Evolutionary conservation across 148 eudicot genomes (phyloP).

Genomic region (Chenopodium berlandieri): DNA sequence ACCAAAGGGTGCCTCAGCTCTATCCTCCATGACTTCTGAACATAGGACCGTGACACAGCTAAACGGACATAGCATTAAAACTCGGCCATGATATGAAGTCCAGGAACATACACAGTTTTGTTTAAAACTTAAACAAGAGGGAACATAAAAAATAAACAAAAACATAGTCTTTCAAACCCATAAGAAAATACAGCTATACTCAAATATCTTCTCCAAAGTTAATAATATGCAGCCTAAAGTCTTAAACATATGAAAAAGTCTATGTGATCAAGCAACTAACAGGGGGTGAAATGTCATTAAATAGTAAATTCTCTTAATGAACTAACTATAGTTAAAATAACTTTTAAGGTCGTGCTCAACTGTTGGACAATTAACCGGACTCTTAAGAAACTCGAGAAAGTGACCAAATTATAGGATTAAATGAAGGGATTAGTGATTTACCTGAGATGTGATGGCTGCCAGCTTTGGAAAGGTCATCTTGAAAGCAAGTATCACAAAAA

Average conservation of each 20-base stretch:
- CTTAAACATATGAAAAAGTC: too few species aligned
- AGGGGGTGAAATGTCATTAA: too few species aligned
- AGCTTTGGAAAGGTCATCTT: slow-evolving; percentile 37
- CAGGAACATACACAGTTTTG: too few species aligned
- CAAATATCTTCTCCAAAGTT: not conserved
- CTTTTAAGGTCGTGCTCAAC: not conserved
- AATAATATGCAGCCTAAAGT: too few species aligned
- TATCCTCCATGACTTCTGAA: not conserved
- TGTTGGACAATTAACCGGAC: not conserved
- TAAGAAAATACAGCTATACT: not conserved
- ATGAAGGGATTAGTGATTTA: slow-evolving; percentile 13
- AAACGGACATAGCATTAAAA: not conserved
- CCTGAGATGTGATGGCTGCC: slow-evolving; percentile 79
- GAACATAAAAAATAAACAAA: not conserved
- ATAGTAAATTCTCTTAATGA: too few species aligned
- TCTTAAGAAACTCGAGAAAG: not conserved
- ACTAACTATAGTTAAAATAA: too few species aligned
- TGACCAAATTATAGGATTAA: too few species aligned
- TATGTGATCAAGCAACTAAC: too few species aligned
- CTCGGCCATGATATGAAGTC: not conserved
- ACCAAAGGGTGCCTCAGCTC: not conserved
- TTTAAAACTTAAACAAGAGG: not conserved
- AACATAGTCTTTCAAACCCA: not conserved
- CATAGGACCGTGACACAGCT: not conserved
- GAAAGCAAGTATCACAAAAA: slow-evolving; percentile 86